Percentiles rank a stretch among this genome's conserved stretches.
These are phyloP conservation scores for Myxozyma lipomycoides DNA, from an alignment of 805 yeast genomes.

Conservation along the genomic window DNA sequence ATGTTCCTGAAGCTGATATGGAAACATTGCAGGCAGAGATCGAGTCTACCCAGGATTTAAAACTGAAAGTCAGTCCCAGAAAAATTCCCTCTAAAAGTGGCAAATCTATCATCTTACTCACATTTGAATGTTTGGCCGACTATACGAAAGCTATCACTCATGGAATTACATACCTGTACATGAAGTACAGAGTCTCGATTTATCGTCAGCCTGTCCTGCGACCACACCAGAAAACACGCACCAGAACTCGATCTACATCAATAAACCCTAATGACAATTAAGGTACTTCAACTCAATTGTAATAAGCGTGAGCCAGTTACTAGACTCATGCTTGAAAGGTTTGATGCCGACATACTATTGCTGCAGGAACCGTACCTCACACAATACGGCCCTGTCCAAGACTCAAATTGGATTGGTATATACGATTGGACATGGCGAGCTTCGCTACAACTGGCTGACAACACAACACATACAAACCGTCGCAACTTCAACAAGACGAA, in stretches of 20 bases:
- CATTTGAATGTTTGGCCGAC: not conserved
- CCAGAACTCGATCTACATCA: not conserved
- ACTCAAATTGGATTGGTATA: slow-evolving; percentile 30
- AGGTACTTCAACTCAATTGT: not conserved
- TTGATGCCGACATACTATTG: not conserved
- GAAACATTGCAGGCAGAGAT: too few relatives aligned
- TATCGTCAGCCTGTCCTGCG: not conserved
- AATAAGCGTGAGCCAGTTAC: not conserved
- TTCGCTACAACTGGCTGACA: not conserved
- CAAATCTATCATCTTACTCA: not conserved
- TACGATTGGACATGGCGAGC: slow-evolving; percentile 42
- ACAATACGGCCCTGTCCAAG: not conserved
- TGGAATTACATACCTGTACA: not conserved
- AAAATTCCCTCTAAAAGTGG: too few relatives aligned
- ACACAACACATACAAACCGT: not conserved
- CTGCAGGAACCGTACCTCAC: not conserved
- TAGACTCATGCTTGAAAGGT: not conserved
- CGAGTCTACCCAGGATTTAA: too few relatives aligned
- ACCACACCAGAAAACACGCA: not conserved
- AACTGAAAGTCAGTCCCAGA: too few relatives aligned
- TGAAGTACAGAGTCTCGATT: not conserved
- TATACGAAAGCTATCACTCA: not conserved
- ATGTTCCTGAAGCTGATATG: too few relatives aligned
- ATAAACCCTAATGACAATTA: not conserved
- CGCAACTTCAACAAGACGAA: not conserved